These are phyloP conservation scores for Boletus reticuloceps DNA, from an alignment of 768 basidiomycete species.

Conservation along the genomic window DNA sequence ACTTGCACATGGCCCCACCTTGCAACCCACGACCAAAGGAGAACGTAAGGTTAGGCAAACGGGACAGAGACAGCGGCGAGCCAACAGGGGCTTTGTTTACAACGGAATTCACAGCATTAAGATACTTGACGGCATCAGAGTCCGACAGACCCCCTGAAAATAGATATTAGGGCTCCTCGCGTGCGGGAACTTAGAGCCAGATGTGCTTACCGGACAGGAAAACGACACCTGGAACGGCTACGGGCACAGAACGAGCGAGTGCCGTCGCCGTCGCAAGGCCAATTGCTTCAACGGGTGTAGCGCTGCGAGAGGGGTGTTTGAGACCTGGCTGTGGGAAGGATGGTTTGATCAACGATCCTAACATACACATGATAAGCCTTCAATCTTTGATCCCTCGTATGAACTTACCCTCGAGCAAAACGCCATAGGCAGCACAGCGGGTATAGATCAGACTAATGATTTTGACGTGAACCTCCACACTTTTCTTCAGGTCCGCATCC, in stretches of 20 bases:
- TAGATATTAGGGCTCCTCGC: neutral
- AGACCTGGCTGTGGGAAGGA: conserved; percentile 51
- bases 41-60: conserved; percentile 46
- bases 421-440: conserved; percentile 42
- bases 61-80: conserved; percentile 33
- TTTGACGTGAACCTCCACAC: conserved; percentile 45
- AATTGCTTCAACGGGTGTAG: conserved; percentile 39
- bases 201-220: conserved; percentile 44
- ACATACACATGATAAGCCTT: neutral
- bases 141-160: conserved; percentile 43
- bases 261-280: conserved; percentile 45
- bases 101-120: conserved; percentile 40
- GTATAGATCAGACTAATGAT: conserved; percentile 46
- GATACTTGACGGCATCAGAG: conserved; percentile 38
- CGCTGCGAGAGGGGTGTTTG: conserved; percentile 38
- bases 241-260: conserved; percentile 44
- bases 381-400: neutral
- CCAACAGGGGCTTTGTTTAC: conserved; percentile 31
- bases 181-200: neutral
- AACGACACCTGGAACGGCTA: conserved; percentile 46
- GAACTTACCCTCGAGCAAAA: conserved; percentile 46
- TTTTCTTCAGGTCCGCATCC: conserved; percentile 45
- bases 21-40: conserved; percentile 52
- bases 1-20: conserved; percentile 45
- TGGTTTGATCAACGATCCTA: conserved; percentile 50